Evolutionary conservation across 1,284 basidiomycete species (phyloP).

Genomic region (Boletus sp.): DNA sequence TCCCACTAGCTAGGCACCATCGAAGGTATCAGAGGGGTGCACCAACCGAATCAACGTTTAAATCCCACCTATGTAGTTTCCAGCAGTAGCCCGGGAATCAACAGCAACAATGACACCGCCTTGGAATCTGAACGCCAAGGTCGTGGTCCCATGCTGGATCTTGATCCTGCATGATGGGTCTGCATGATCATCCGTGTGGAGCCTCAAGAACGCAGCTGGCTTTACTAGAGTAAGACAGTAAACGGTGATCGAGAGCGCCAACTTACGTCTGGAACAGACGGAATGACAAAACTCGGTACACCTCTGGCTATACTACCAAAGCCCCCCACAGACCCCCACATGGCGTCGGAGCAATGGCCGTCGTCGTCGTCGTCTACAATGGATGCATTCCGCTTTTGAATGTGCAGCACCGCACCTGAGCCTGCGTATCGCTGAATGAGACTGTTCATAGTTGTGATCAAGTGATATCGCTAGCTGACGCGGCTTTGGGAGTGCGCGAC

Average conservation of each 20-base stretch:
- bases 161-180: conserved; percentile 95
- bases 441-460: conserved; percentile 63
- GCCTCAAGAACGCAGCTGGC: conserved; percentile 85
- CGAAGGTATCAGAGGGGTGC: conserved; percentile 3
- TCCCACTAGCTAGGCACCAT: conserved; percentile 71
- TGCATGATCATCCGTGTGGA: conserved; percentile 91
- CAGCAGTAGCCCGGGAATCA: conserved; percentile 95
- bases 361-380: conserved; percentile 58
- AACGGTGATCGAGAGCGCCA: neutral
- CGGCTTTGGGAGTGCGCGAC: conserved; percentile 35
- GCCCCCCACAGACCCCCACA: conserved; percentile 79
- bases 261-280: conserved; percentile 71
- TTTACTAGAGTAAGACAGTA: conserved; percentile 34
- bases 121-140: conserved; percentile 93
- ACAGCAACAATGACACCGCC: conserved; percentile 98
- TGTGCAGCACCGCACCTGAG: conserved; percentile 45
- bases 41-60: neutral
- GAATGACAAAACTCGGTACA: conserved; percentile 65
- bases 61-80: conserved; percentile 87
- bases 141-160: conserved; percentile 98
- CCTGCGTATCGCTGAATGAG: conserved; percentile 66
- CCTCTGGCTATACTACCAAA: conserved; percentile 72
- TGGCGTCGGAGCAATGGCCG: conserved; percentile 56
- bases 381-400: conserved; percentile 43
- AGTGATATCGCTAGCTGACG: conserved; percentile 42